These are phyloP conservation scores for Brettanomyces custersianus DNA, from an alignment of 805 yeast species.

Conservation along the genomic window DNA sequence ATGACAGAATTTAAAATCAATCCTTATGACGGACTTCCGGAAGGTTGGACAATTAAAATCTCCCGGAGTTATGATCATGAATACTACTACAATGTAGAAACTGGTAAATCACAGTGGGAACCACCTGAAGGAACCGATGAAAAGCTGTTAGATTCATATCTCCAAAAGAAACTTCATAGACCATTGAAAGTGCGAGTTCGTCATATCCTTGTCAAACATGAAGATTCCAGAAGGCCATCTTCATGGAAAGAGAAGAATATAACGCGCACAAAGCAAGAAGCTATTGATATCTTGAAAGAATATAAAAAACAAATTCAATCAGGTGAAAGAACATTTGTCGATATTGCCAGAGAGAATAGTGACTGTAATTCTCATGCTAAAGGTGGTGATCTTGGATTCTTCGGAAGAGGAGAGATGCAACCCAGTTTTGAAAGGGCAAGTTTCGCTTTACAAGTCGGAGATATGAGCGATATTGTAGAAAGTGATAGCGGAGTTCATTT, in stretches of 20 bases:
- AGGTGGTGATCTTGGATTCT: slow-evolving; percentile 88
- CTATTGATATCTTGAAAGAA: slow-evolving; percentile 51
- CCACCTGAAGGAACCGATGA: slow-evolving; percentile 80
- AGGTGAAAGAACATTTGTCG: slow-evolving; percentile 59
- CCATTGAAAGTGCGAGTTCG: slow-evolving; percentile 70
- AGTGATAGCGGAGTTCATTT: slow-evolving; percentile 87
- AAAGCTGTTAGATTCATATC: slow-evolving; percentile 46
- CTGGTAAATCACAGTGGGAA: slow-evolving; percentile 79
- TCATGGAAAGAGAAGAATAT: slow-evolving; percentile 78
- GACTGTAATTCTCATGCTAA: slow-evolving; percentile 83
- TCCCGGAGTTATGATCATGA: slow-evolving; percentile 80
- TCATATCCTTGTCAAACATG: slow-evolving; percentile 79
- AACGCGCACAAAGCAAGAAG: slow-evolving; percentile 77
- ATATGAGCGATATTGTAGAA: slow-evolving; percentile 74
- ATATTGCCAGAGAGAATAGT: slow-evolving; percentile 73
- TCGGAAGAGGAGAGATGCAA: slow-evolving; percentile 90
- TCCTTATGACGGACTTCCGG: slow-evolving; percentile 67
- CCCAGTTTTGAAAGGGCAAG: slow-evolving; percentile 88
- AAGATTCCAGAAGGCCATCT: slow-evolving; percentile 78
- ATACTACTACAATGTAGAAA: slow-evolving; percentile 64
- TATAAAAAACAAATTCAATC: slow-evolving; percentile 49
- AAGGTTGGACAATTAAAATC: slow-evolving; percentile 71
- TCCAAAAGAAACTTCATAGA: slow-evolving; percentile 34
- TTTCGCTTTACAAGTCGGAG: slow-evolving; percentile 73
- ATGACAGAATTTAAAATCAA: too few species aligned